Base-by-base conservation (phyloP, 2,329 filamentous ascomycete species). In the Xylariaceae sp. region DNA sequence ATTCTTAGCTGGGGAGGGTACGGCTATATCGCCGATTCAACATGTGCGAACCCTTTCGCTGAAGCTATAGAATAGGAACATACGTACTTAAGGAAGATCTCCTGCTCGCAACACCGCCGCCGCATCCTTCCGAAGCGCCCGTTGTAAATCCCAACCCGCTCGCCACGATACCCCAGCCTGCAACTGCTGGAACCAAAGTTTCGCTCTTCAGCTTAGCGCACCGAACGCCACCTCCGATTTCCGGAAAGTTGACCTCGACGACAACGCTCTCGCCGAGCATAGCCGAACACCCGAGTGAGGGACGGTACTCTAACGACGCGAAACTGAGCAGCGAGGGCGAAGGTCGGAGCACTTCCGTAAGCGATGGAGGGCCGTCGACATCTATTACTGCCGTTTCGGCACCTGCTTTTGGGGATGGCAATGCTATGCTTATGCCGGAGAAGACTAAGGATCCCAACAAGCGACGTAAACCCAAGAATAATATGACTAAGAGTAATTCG, bases 401-500 rank as follows among this genome's bases (percentile, higher is more conserved):
- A 5, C 89, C 90, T 1, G 85, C 88, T 0, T 97, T 97, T 73
- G 93, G 93, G 7, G 90, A 95, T 67, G 89, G 90, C 50, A 98
- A 96, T 70, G 82, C 88, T 6, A 82, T 90, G 21, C 79, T 98
- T 26, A 78, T 81, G 10, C 75, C 85, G 2, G 79, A 81, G 18
- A 81, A 82, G 49, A 79, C 81, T 26, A 91, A 91, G 68, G 90
- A 93, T 67, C 82, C 84, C 41, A 86, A 84, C 62, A 97, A 97
- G 79, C 84, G 86, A 71, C 85, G 88, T 69, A 99, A 99, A 73
- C 95, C 95, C 2, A 99, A 98, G 81, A 98, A 93, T 75, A 98
- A 96, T 73, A 95, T 99, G 73, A 88, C 93, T 50, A 99, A 99
- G 80, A 98, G 92, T 77, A 98, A 96, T 74, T 99, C 95, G 9